These are phyloP conservation scores for Trichoderma gracile DNA, from an alignment of 2,329 filamentous ascomycete species.

Conservation along the genomic window DNA sequence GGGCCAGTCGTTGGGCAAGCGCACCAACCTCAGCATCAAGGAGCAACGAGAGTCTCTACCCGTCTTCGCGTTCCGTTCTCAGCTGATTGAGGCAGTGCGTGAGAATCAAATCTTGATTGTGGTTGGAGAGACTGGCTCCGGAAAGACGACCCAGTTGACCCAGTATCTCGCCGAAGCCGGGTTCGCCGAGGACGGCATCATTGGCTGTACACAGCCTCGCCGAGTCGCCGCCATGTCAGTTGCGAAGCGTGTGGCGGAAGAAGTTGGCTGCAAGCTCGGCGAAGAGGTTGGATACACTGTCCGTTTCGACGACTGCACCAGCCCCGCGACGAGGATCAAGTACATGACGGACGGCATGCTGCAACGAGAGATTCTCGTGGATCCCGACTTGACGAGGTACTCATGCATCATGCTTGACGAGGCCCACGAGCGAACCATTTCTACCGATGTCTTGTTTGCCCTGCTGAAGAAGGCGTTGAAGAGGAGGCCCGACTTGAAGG, in stretches of 20 bases:
- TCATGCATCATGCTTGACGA: constrained; percentile 98
- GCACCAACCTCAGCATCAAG: constrained; percentile 90
- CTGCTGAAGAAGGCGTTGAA: constrained; percentile 91
- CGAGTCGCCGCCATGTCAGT: constrained; percentile 98
- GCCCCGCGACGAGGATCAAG: constrained; percentile 87
- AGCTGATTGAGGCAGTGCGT: constrained; percentile 81
- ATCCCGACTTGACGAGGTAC: constrained; percentile 85
- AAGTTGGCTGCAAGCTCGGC: constrained; percentile 88
- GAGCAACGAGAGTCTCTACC: constrained; percentile 89
- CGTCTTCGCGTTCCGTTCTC: constrained; percentile 83
- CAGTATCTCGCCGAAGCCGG: constrained; percentile 94
- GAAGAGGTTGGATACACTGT: constrained; percentile 96
- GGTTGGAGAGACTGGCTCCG: constrained; percentile 94
- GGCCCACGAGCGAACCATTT: constrained; percentile 94
- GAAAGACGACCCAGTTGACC: constrained; percentile 94
- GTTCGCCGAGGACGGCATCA: constrained; percentile 82
- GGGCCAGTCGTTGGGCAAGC: constrained; percentile 78
- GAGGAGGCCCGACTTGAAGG: constrained; percentile 79
- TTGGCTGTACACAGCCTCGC: constrained; percentile 94
- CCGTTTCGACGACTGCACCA: constrained; percentile 93
- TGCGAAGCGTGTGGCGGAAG: constrained; percentile 92
- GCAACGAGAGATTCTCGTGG: constrained; percentile 89
- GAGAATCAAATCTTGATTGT: constrained; percentile 93
- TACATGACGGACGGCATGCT: constrained; percentile 99
- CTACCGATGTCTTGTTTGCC: constrained; percentile 93